These are phyloP conservation scores for Penicillium sp. DNA, from an alignment of 2,329 filamentous ascomycete genomes.

Conservation along the genomic window DNA sequence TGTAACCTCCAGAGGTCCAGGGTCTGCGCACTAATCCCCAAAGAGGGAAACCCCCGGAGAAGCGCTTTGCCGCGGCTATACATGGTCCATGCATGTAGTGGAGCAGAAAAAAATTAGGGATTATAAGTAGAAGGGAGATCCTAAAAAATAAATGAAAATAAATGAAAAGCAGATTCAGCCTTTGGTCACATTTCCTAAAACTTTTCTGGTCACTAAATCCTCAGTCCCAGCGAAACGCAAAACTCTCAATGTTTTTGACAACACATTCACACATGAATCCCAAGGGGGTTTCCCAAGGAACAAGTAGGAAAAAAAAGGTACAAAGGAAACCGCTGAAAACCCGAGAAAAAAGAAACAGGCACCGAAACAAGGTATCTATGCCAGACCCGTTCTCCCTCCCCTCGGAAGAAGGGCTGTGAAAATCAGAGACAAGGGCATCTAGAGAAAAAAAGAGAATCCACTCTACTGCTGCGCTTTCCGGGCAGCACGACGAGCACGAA, in stretches of 20 bases:
- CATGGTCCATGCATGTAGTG: conserved; percentile 4
- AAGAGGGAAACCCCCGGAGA: conserved; percentile 3
- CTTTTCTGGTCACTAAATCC: not conserved
- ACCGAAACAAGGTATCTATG: conserved; percentile 6
- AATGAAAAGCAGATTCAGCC: not conserved
- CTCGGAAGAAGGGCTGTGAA: not conserved
- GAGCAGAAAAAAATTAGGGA: not conserved
- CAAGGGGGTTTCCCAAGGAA: not conserved
- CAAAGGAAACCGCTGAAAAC: conserved; percentile 12
- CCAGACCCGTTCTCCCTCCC: conserved; percentile 1
- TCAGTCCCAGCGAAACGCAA: not conserved
- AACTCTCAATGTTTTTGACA: conserved; percentile 6
- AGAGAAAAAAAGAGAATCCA: conserved; percentile 5
- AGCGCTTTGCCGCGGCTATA: conserved; percentile 7
- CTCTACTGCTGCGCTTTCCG: conserved; percentile 28
- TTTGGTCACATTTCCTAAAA: not conserved
- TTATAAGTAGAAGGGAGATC: not conserved
- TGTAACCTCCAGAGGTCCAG: not conserved
- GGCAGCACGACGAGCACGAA: conserved; percentile 67
- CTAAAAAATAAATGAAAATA: not conserved
- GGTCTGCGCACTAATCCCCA: conserved; percentile 1
- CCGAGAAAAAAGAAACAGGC: conserved; percentile 7
- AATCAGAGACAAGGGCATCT: conserved; percentile 7
- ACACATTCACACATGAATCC: conserved; percentile 7
- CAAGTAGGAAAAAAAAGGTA: conserved; percentile 4